Base-by-base conservation (phyloP, 352 stramenopile genomes). In the Phytophthora podocarpi region DNA sequence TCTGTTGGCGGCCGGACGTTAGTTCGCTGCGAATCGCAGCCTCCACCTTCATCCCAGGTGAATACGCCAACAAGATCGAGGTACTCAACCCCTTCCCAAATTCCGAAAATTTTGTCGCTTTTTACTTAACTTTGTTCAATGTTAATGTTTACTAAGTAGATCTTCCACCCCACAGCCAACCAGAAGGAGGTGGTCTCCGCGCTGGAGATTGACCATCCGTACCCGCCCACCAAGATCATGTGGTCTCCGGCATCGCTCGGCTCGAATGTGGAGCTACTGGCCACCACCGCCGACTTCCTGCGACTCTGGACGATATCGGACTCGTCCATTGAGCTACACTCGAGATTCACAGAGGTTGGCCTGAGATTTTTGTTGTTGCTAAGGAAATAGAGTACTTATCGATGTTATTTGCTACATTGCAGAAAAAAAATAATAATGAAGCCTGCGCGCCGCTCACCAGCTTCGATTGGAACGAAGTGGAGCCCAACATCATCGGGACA, bases 391-490 rank as follows among this genome's bases (percentile, higher is more conserved):
- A 4, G 4, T 23, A 13, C 43, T 36, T 43, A 49, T 52, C 12
- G 9, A 1, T 30, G n/a, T 13, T 18, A 11, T 39, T 24, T 10
- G 34, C 31, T n/a, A 40, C 57, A 21, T 15, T 54, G 31, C 16
- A 73, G 66, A 72, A 70, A 36, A 79, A 73, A 57, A 67, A 60
- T 46, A 97, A 98, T 62, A 98, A 73, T 53, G 64, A 73, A 24
- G 63, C 97, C 41, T 99, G 96, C 63, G 92, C 96, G 20, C 97
- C 97, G 4, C 75, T 99, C 13, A 99, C 97, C 27, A 98, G 91
- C 15, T 98, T 99, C 67, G 97, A 99, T 74, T 99, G 97, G 97
- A 99, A 98, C 75, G 93, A 98, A 45, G 67, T 87, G 16, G 97
- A 99, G 66, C 87, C 96, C 1, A 96, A 82, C 34, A 95, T 99